phyloP scores from a whole-genome alignment of 176 grass and related monocot species.

The Eragrostis curvula region DNA sequence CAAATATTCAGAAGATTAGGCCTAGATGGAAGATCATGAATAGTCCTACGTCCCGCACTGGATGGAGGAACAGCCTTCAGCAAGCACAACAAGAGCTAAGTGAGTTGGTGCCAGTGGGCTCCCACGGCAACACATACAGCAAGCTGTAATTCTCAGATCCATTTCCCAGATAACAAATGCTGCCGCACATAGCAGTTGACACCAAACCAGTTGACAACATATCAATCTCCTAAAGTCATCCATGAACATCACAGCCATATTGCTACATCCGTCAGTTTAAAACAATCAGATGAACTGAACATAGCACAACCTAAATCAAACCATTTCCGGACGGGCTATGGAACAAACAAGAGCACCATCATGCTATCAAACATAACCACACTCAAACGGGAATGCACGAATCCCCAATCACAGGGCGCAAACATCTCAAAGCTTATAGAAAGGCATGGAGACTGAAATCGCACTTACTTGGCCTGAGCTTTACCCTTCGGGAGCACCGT shows the following conservation, averaged over 20 bases:
- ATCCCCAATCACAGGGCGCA: background rate
- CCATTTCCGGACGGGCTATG: background rate
- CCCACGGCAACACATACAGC: background rate
- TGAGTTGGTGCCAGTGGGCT: conserved; percentile 7
- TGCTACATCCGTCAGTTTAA: background rate
- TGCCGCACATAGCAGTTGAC: conserved; percentile 12
- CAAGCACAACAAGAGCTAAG: conserved; percentile 14
- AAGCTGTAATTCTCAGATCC: conserved; percentile 20
- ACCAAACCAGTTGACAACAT: background rate
- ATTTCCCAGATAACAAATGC: conserved; percentile 1
- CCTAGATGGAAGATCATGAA: background rate
- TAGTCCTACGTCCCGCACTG: background rate
- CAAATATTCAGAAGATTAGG: background rate
- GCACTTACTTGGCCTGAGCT: conserved; percentile 77
- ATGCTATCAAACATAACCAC: background rate
- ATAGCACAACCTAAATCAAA: conserved; percentile 9
- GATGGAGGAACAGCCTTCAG: conserved; percentile 5
- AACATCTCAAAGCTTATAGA: conserved; percentile 19
- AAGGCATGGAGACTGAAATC: conserved; percentile 14
- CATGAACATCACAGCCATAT: conserved; percentile 15
- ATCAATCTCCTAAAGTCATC: conserved; percentile 10
- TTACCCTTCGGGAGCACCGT: conserved; percentile 79
- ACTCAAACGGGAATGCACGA: background rate
- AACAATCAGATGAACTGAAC: conserved; percentile 34
- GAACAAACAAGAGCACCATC: conserved; percentile 16